A percentile compares a stretch with the other conserved stretches of the same genome.
Conservation (phyloP, 2,329 filamentous ascomycete genomes). For the Neopestalotiopsis clavispora region DNA sequence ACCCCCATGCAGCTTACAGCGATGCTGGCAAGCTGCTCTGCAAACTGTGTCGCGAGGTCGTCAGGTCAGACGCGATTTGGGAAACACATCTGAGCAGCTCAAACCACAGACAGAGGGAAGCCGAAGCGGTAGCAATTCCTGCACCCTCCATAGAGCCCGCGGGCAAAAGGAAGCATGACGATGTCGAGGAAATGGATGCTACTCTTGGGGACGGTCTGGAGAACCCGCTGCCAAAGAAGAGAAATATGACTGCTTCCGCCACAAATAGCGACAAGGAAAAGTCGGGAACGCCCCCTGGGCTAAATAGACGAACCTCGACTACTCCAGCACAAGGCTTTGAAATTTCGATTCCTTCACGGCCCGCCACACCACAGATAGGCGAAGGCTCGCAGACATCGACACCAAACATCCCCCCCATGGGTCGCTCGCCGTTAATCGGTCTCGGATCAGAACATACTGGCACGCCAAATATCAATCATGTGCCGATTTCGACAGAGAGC, state of each 20-base stretch:
- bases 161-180: constrained; percentile 35
- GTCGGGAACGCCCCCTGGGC: constrained; percentile 45
- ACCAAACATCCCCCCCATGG: constrained; percentile 41
- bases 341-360: constrained; percentile 67
- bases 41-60: constrained; percentile 65
- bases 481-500: constrained; percentile 30
- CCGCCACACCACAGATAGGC: constrained; percentile 59
- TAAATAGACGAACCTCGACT: constrained; percentile 53
- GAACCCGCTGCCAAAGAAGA: constrained; percentile 30
- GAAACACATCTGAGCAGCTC: constrained; percentile 61
- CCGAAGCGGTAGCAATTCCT: constrained; percentile 23
- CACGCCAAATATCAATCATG: constrained; percentile 17
- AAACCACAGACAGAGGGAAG: constrained; percentile 48
- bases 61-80: constrained; percentile 73
- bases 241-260: constrained; percentile 38
- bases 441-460: constrained; percentile 23
- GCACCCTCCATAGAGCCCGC: constrained; percentile 21
- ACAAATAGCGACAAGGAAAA: constrained; percentile 27
- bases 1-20: constrained; percentile 72
- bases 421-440: constrained; percentile 43
- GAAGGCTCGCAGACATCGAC: constrained; percentile 49
- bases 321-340: constrained; percentile 62
- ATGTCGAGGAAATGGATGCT: constrained; percentile 33
- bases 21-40: constrained; percentile 71
- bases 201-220: constrained; percentile 33